Conservation (phyloP, 345 rosid species). For the Syzygium aromaticum region DNA sequence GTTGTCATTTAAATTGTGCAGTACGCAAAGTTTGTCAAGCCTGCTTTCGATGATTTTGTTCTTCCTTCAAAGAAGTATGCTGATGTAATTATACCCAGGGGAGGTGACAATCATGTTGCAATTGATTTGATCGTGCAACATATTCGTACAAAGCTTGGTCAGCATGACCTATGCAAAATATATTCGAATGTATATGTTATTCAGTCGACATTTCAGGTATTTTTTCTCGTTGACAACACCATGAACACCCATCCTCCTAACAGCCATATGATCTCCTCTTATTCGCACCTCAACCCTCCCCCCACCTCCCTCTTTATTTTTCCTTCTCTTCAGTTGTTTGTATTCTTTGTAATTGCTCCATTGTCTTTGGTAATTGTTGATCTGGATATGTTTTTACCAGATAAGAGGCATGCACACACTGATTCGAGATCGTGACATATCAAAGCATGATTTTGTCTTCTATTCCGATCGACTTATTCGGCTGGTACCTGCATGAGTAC, state of each 20-base stretch:
- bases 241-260: neutral
- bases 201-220: constrained; percentile 97
- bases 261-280: neutral
- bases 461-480: constrained; percentile 97
- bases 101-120: constrained; percentile 98
- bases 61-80: constrained; percentile 98
- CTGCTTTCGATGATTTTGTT: constrained; percentile 97
- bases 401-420: constrained; percentile 99
- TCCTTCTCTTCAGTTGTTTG: neutral
- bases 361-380: constrained; percentile 7
- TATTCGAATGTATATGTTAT: constrained; percentile 89
- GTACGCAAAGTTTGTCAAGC: constrained; percentile 98
- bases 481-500: constrained; percentile 39
- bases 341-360: neutral
- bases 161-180: constrained; percentile 98
- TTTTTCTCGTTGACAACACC: neutral
- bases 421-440: constrained; percentile 87
- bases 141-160: constrained; percentile 93
- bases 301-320: neutral
- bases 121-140: constrained; percentile 97
- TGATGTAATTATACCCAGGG: constrained; percentile 97
- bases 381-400: constrained; percentile 30
- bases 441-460: constrained; percentile 97
- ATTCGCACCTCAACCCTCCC: neutral
- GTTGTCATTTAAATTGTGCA: constrained; percentile 23